Evolutionary conservation across 2,329 filamentous ascomycete species (phyloP).

Genomic region (Malbranchea zuffiana): DNA sequence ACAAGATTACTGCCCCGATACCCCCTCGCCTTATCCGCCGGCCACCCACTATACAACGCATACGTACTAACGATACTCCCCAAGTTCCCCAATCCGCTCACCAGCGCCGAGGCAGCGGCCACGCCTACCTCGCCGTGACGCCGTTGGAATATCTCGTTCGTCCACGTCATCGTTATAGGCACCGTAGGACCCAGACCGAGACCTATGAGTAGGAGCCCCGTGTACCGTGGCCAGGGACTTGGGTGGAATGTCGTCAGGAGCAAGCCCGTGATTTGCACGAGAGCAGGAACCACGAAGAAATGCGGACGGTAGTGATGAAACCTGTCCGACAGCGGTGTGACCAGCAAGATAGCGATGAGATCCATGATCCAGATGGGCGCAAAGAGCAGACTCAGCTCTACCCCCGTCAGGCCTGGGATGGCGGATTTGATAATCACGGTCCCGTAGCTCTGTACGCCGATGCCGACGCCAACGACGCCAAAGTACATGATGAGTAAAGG

Average conservation of each 20-base stretch:
- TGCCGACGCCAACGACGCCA: constrained; percentile 83
- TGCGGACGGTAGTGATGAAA: constrained; percentile 69
- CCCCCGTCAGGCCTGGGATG: constrained; percentile 58
- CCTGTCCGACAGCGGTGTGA: constrained; percentile 76
- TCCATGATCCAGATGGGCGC: constrained; percentile 91
- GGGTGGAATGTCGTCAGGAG: constrained; percentile 64
- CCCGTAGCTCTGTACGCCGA: constrained; percentile 78
- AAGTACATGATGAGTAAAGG: constrained; percentile 86
- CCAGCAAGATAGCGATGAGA: constrained; percentile 70
- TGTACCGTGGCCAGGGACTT: constrained; percentile 73
- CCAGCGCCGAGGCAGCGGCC: constrained; percentile 71
- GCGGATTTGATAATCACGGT: constrained; percentile 77
- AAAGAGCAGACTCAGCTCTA: constrained; percentile 71
- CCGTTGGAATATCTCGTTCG: constrained; percentile 77
- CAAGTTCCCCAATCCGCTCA: constrained; percentile 77
- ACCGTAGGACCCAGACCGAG: constrained; percentile 86
- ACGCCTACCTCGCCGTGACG: constrained; percentile 86
- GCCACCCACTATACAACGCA: constrained; percentile 79
- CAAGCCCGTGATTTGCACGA: constrained; percentile 71
- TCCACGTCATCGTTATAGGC: constrained; percentile 90
- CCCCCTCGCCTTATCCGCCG: constrained; percentile 55
- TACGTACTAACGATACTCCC: constrained; percentile 82
- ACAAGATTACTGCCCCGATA: constrained; percentile 75
- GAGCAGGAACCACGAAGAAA: constrained; percentile 67
- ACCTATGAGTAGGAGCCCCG: constrained; percentile 77